phyloP scores from a whole-genome alignment of 2,329 filamentous ascomycete species.

The Stachybotrys echinatus region DNA sequence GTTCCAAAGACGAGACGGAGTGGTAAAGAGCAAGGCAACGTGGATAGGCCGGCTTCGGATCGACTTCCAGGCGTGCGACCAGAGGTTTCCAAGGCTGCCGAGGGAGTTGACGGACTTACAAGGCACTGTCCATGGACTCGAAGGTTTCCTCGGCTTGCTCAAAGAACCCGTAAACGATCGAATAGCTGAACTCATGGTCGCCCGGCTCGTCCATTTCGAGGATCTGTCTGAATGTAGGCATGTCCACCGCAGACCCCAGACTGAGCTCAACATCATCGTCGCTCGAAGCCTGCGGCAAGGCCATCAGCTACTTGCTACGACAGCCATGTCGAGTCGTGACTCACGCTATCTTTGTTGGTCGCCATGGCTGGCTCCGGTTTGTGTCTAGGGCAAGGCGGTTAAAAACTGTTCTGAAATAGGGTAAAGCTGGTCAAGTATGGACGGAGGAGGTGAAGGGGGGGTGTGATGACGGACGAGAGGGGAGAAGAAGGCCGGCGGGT shows the following conservation, averaged over 20 bases:
- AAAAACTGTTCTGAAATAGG: neutral
- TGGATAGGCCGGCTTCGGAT: neutral
- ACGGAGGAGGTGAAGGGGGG: neutral
- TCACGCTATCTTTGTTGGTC: neutral
- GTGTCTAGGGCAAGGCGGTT: neutral
- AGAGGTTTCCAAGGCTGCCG: no score
- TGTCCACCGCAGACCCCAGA: slow-evolving; percentile 73
- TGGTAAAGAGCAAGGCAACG: neutral
- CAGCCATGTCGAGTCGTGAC: neutral
- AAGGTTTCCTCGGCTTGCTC: slow-evolving; percentile 87
- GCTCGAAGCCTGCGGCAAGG: slow-evolving; percentile 31
- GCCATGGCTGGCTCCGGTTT: neutral
- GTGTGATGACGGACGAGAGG: neutral
- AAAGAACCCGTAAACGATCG: slow-evolving; percentile 89
- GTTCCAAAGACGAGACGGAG: neutral
- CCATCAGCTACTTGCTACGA: neutral
- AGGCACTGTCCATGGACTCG: slow-evolving; percentile 68
- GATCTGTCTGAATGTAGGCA: slow-evolving; percentile 83
- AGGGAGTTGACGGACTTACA: neutral
- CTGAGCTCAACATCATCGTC: slow-evolving; percentile 46
- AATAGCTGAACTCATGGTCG: slow-evolving; percentile 80
- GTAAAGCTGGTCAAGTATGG: slow-evolving; percentile 1
- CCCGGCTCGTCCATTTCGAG: slow-evolving; percentile 96
- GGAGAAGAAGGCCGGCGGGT: slow-evolving; percentile 7
- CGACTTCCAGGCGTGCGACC: no score